phyloP scores from a whole-genome alignment of 768 basidiomycete species.

The Xerocomellus dryophilus region DNA sequence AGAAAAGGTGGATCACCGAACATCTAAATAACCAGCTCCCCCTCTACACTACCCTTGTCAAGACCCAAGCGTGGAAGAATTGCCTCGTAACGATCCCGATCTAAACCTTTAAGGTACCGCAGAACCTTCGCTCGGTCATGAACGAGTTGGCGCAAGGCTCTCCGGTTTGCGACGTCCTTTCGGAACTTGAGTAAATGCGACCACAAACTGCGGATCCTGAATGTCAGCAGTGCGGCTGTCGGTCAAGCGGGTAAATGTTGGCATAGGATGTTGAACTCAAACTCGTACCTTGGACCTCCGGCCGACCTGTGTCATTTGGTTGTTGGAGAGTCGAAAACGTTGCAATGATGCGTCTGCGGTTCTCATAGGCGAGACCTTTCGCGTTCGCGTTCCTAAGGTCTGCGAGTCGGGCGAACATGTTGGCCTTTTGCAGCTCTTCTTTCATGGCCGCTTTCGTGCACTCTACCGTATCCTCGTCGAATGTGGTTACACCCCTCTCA shows the following conservation, averaged over 20 bases:
- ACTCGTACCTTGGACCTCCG: slow-evolving; percentile 82
- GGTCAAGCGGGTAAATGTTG: not conserved
- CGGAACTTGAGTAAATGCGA: slow-evolving; percentile 64
- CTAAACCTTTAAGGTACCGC: slow-evolving; percentile 65
- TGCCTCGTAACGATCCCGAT: slow-evolving; percentile 69
- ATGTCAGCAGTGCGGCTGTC: slow-evolving; percentile 81
- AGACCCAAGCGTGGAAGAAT: slow-evolving; percentile 73
- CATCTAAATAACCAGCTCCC: slow-evolving; percentile 73
- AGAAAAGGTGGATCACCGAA: not conserved
- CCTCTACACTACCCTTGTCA: slow-evolving; percentile 79
- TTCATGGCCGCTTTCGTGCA: slow-evolving; percentile 26
- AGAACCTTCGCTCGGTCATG: slow-evolving; percentile 83
- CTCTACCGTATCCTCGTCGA: slow-evolving; percentile 19
- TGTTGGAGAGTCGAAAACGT: slow-evolving; percentile 73
- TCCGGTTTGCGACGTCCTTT: slow-evolving; percentile 74
- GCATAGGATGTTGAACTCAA: not conserved
- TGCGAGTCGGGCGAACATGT: slow-evolving; percentile 61
- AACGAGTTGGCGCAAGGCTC: slow-evolving; percentile 72
- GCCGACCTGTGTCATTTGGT: slow-evolving; percentile 72
- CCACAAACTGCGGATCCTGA: slow-evolving; percentile 81
- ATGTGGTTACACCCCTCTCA: slow-evolving; percentile 24
- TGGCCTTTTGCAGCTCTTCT: slow-evolving; percentile 46
- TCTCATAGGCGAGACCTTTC: slow-evolving; percentile 82
- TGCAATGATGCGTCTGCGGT: slow-evolving; percentile 70
- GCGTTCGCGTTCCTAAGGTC: slow-evolving; percentile 90